Evolutionary conservation across 768 basidiomycete genomes (phyloP).

Genomic region (Dentipellis sp.): DNA sequence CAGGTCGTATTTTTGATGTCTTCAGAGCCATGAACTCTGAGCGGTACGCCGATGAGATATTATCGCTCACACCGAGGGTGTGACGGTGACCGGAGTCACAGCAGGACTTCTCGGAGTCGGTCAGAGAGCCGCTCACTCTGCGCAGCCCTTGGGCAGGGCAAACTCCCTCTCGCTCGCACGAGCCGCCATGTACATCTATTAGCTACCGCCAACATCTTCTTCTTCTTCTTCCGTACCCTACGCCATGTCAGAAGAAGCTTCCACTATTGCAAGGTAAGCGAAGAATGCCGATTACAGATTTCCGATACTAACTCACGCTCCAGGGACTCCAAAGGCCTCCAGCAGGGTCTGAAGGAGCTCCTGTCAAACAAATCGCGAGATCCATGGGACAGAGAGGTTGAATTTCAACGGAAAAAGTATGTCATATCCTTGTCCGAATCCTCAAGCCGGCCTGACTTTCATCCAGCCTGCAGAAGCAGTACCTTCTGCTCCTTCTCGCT

Average conservation of each 20-base stretch:
- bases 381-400: conserved; percentile 81
- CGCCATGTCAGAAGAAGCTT: conserved; percentile 32
- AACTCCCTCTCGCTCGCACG: no score
- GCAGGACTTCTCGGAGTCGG: no score
- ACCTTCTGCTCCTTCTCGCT: conserved; percentile 59
- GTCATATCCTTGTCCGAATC: conserved; percentile 21
- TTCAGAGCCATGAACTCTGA: no score
- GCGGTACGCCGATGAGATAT: no score
- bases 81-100: no score
- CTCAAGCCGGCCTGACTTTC: conserved; percentile 12
- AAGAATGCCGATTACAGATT: conserved; percentile 5
- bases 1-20: no score
- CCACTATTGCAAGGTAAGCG: conserved; percentile 28
- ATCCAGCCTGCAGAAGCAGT: conserved; percentile 57
- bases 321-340: conserved; percentile 75
- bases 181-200: no score
- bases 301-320: conserved; percentile 1
- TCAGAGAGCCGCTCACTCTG: no score
- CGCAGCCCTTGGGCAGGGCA: no score
- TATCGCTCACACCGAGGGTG: no score
- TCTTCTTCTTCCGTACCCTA: neutral
- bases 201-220: no score
- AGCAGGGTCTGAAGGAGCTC: conserved; percentile 65
- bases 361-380: conserved; percentile 49
- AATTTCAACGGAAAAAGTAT: conserved; percentile 80